Evolutionary conservation across 768 basidiomycete species (phyloP).

Genomic region (Melanogaster broomeanus): DNA sequence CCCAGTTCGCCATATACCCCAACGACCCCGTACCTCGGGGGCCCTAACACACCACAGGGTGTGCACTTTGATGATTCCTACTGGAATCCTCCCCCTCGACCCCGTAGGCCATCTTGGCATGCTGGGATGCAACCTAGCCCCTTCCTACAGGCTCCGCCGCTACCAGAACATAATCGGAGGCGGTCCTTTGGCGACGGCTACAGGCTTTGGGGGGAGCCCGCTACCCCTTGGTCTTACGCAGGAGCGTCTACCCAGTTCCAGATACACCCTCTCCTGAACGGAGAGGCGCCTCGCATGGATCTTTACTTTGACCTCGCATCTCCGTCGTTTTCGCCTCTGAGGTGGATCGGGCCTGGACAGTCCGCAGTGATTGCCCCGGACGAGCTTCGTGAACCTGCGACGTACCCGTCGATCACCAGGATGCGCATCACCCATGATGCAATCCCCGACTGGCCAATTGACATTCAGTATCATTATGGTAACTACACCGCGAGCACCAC

Average conservation of each 20-base stretch:
- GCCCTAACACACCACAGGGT: conserved; percentile 30
- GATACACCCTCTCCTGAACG: conserved; percentile 44
- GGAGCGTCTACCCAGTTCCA: conserved; percentile 27
- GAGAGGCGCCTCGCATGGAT: conserved; percentile 43
- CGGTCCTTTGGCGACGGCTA: conserved; percentile 31
- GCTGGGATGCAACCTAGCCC: conserved; percentile 28
- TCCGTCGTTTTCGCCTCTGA: conserved; percentile 47
- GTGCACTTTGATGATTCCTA: conserved; percentile 21
- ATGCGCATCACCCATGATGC: conserved; percentile 60
- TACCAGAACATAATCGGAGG: conserved; percentile 16
- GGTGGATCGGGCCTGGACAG: conserved; percentile 41
- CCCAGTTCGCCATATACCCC: conserved; percentile 38
- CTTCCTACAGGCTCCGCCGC: conserved; percentile 19
- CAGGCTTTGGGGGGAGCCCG: conserved; percentile 17
- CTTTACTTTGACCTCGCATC: conserved; percentile 59
- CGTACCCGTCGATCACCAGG: conserved; percentile 52
- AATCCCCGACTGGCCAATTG: conserved; percentile 63
- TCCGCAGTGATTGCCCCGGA: conserved; percentile 40
- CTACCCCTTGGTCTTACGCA: conserved; percentile 23
- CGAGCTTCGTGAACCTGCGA: conserved; percentile 53
- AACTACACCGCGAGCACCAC: conserved; percentile 22
- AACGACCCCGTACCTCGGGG: conserved; percentile 27
- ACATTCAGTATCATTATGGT: conserved; percentile 43
- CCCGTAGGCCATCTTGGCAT: conserved; percentile 49
- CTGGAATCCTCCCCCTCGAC: conserved; percentile 27